These are phyloP conservation scores for Sonneratia caseolaris DNA, from an alignment of 345 rosid genomes.

Conservation along the genomic window DNA sequence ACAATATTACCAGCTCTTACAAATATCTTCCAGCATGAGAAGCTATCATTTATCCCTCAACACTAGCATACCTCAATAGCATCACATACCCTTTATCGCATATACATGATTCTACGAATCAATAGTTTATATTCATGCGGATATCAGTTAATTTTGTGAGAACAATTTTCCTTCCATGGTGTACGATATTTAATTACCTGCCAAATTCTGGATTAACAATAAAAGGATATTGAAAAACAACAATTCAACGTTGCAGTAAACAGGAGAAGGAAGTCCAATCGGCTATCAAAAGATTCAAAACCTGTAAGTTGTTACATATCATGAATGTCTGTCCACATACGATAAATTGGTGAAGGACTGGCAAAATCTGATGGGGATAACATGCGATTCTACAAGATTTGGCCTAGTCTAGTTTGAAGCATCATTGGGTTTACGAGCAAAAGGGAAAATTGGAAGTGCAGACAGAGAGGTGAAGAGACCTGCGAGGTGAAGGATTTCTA, in stretches of 20 bases:
- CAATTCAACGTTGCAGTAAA: not conserved
- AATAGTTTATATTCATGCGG: not conserved
- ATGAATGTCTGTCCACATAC: not conserved
- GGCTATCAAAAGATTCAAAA: not conserved
- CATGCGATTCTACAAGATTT: not conserved
- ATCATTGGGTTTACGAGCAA: not conserved
- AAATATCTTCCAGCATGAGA: constrained; percentile 4
- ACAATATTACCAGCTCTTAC: not conserved
- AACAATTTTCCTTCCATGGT: not conserved
- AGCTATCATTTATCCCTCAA: not conserved
- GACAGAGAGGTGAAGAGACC: constrained; percentile 1
- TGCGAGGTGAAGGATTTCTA: not conserved
- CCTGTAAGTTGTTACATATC: not conserved
- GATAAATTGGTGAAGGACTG: not conserved
- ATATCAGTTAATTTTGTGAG: not conserved
- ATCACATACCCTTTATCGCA: not conserved
- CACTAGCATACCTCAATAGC: not conserved
- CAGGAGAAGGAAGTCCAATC: not conserved
- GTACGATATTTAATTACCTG: too few species aligned
- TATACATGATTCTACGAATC: too few species aligned
- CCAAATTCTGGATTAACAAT: too few species aligned
- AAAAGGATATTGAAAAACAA: too few species aligned
- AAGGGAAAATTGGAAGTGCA: not conserved
- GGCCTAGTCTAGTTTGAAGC: not conserved
- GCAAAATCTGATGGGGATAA: not conserved